Percentiles rank a stretch among this genome's conserved stretches.
Conservation (phyloP, 805 yeast genomes). For the Suhomyces sp. region DNA sequence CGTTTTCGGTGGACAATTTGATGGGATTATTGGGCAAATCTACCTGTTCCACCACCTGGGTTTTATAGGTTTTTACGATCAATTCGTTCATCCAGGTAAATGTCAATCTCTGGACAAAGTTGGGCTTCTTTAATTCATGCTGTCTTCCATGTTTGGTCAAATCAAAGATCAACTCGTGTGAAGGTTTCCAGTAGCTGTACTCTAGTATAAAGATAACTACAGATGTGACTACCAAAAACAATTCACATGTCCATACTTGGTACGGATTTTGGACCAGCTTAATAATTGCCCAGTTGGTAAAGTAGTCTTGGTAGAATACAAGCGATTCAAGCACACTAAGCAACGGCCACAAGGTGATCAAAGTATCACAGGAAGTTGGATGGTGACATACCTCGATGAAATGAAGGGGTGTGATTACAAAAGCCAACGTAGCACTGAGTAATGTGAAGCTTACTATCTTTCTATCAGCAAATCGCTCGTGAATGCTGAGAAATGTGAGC, state of each 20-base stretch:
- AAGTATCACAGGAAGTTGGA: conserved; percentile 19
- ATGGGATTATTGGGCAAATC: conserved; percentile 31
- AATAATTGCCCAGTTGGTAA: conserved; percentile 22
- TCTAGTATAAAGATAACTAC: conserved; percentile 38
- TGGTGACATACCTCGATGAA: conserved; percentile 20
- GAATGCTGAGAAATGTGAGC: conserved; percentile 15
- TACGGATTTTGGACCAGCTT: conserved; percentile 5
- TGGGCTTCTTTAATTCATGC: conserved; percentile 20
- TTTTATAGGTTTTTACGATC: conserved; percentile 36
- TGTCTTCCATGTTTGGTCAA: conserved; percentile 20
- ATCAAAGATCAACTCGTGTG: conserved; percentile 32
- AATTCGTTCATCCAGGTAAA: conserved; percentile 49
- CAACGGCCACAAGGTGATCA: conserved; percentile 31
- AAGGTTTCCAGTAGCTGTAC: conserved; percentile 36
- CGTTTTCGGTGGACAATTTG: conserved; percentile 20
- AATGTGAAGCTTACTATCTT: conserved; percentile 16
- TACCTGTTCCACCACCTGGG: conserved; percentile 34
- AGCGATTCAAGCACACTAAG: conserved; percentile 15
- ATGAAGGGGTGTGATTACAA: conserved; percentile 26
- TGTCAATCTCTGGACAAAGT: conserved; percentile 37
- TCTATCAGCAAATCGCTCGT: conserved; percentile 22
- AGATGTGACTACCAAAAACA: conserved; percentile 27
- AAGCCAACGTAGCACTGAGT: conserved; percentile 8
- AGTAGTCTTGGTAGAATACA: conserved; percentile 25
- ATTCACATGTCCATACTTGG: conserved; percentile 18